A percentile compares a stretch with the other conserved stretches of the same genome.
Evolutionary conservation across 208 protist species (phyloP).

Genomic region (Crithidia acanthocephali): DNA sequence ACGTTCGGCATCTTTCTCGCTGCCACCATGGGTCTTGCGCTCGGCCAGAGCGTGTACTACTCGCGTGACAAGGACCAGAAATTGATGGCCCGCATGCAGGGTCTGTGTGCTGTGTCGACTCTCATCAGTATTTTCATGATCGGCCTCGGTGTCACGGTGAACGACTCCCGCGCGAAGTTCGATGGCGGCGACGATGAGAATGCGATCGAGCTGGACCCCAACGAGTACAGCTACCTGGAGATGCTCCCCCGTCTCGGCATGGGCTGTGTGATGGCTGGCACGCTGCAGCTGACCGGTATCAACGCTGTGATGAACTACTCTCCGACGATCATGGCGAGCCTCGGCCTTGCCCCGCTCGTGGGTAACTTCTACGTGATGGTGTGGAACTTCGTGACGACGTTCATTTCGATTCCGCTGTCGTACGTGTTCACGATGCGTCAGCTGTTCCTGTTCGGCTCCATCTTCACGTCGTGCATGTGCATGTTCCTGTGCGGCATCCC

Average conservation of each 20-base stretch:
- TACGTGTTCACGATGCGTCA: conserved; percentile 73
- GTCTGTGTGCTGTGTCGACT: conserved; percentile 67
- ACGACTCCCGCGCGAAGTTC: conserved; percentile 31
- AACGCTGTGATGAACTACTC: conserved; percentile 88
- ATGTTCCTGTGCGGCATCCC: conserved; percentile 77
- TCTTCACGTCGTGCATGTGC: conserved; percentile 70
- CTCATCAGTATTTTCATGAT: conserved; percentile 60
- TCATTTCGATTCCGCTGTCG: conserved; percentile 73
- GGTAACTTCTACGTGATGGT: conserved; percentile 86
- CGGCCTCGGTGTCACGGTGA: conserved; percentile 39
- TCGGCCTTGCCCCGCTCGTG: conserved; percentile 65
- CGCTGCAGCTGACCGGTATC: conserved; percentile 86
- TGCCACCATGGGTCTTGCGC: conserved; percentile 52
- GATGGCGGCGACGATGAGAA: conserved; percentile 20
- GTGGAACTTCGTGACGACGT: conserved; percentile 89
- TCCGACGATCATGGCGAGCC: conserved; percentile 71
- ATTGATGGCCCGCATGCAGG: conserved; percentile 68
- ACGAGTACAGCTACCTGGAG: conserved; percentile 55
- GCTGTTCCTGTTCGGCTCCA: conserved; percentile 64
- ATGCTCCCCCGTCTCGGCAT: conserved; percentile 61
- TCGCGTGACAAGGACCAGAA: conserved; percentile 35
- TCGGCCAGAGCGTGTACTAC: conserved; percentile 55
- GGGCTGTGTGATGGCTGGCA: conserved; percentile 50
- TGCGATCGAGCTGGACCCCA: conserved; percentile 23
- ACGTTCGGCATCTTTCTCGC: conserved; percentile 87